These are phyloP conservation scores for Didymellaceae sp. DNA, from an alignment of 2,329 filamentous ascomycete genomes.

Conservation along the genomic window DNA sequence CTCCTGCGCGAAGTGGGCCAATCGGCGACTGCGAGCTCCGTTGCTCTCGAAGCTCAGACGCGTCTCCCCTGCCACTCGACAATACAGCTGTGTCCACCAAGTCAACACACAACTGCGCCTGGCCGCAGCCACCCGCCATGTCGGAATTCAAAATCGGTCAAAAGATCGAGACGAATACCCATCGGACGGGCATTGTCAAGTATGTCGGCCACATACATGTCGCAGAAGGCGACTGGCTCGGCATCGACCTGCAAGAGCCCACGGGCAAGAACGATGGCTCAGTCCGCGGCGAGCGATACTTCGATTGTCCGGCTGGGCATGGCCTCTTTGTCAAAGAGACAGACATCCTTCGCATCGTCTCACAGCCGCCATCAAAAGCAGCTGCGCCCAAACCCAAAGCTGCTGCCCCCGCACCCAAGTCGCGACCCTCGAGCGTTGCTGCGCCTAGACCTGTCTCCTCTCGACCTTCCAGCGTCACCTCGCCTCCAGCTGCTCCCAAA, in stretches of 20 bases:
- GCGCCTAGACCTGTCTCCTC: slow-evolving; percentile 22
- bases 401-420: slow-evolving; percentile 21
- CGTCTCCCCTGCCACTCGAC: slow-evolving; percentile 12
- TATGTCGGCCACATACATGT: slow-evolving; percentile 83
- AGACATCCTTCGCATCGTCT: slow-evolving; percentile 64
- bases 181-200: slow-evolving; percentile 76
- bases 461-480: slow-evolving; percentile 20
- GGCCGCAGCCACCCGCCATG: slow-evolving; percentile 27
- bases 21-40: slow-evolving; percentile 14
- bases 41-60: slow-evolving; percentile 14
- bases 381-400: slow-evolving; percentile 22
- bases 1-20: background rate
- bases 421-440: slow-evolving; percentile 35
- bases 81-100: slow-evolving; percentile 15
- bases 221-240: slow-evolving; percentile 85
- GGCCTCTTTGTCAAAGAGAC: slow-evolving; percentile 87
- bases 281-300: slow-evolving; percentile 87
- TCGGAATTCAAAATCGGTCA: slow-evolving; percentile 62
- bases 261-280: slow-evolving; percentile 94
- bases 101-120: slow-evolving; percentile 17
- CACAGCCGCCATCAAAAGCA: slow-evolving; percentile 51
- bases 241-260: slow-evolving; percentile 82
- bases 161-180: slow-evolving; percentile 78
- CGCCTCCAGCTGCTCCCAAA: slow-evolving; percentile 12
- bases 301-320: slow-evolving; percentile 73